Percentiles rank a stretch among this genome's conserved stretches.
These are phyloP conservation scores for Neonectria magnoliae DNA, from an alignment of 2,329 filamentous ascomycete genomes.

Conservation along the genomic window DNA sequence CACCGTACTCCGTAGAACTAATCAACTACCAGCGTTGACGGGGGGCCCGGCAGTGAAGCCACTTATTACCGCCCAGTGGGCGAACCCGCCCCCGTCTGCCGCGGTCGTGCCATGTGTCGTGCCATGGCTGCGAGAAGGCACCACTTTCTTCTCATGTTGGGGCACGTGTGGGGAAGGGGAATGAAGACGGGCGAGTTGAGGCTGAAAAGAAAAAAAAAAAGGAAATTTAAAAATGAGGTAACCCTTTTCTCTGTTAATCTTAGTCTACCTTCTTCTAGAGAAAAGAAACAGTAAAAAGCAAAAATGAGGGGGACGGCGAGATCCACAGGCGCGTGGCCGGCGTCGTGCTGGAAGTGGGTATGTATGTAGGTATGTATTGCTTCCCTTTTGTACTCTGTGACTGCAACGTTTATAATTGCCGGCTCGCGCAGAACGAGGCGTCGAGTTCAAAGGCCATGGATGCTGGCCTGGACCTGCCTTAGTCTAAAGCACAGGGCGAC, in stretches of 20 bases:
- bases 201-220: slow-evolving; percentile 39
- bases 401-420: slow-evolving; percentile 28
- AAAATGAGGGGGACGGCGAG: slow-evolving; percentile 23
- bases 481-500: slow-evolving; percentile 6
- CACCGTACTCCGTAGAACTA: too few relatives aligned
- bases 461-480: slow-evolving; percentile 19
- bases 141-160: too few relatives aligned
- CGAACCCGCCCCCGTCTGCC: slow-evolving; percentile 24
- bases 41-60: slow-evolving; percentile 27
- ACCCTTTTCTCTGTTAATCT: too few relatives aligned
- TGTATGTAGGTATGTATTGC: too few relatives aligned
- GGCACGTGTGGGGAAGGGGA: slow-evolving; percentile 31
- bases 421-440: neutral
- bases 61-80: slow-evolving; percentile 20
- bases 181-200: too few relatives aligned
- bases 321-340: slow-evolving; percentile 39
- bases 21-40: too few relatives aligned
- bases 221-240: slow-evolving; percentile 5
- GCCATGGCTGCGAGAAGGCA: slow-evolving; percentile 35
- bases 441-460: neutral
- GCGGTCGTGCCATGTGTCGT: slow-evolving; percentile 40
- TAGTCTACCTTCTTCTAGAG: too few relatives aligned
- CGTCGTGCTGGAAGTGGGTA: slow-evolving; percentile 33
- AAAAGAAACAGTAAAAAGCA: slow-evolving; percentile 26
- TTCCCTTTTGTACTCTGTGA: slow-evolving; percentile 10